Evolutionary conservation across 2,329 filamentous ascomycete species (phyloP).

Genomic region (Aspergillus felis): DNA sequence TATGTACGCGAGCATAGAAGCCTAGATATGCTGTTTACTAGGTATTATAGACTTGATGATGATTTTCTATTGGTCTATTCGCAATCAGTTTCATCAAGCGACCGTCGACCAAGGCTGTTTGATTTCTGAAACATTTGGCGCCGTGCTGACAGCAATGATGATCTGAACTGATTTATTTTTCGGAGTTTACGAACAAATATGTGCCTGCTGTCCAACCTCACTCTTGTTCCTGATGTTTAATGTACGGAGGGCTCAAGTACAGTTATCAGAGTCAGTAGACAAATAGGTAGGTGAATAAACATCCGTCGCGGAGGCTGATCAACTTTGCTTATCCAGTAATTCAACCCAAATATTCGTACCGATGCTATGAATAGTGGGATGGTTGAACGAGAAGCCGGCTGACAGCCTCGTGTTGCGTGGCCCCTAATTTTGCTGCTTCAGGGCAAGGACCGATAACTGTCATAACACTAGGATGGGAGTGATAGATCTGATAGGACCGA

Average conservation of each 20-base stretch:
- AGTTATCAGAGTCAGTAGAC: not conserved
- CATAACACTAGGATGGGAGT: not conserved
- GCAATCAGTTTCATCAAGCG: not conserved
- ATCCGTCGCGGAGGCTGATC: not conserved
- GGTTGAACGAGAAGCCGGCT: not conserved
- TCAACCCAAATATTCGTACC: not conserved
- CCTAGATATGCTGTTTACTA: conserved; percentile 9
- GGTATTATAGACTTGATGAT: conserved; percentile 9
- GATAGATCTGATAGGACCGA: not conserved
- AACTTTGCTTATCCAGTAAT: not conserved
- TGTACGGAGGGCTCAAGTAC: not conserved
- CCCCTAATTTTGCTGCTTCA: not conserved
- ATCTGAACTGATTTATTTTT: not conserved
- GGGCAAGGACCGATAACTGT: not conserved
- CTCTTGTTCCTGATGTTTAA: too few relatives aligned
- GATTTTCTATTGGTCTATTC: conserved; percentile 8
- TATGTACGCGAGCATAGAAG: conserved; percentile 6
- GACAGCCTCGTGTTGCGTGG: not conserved
- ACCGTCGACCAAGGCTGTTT: not conserved
- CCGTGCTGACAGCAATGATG: not conserved
- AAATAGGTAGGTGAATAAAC: not conserved
- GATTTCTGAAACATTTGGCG: not conserved
- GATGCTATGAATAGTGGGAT: not conserved
- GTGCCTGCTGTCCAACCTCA: not conserved
- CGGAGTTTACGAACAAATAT: not conserved